Evolutionary conservation across 306 rosid species (phyloP).

Genomic region (Inga leiocalycina): DNA sequence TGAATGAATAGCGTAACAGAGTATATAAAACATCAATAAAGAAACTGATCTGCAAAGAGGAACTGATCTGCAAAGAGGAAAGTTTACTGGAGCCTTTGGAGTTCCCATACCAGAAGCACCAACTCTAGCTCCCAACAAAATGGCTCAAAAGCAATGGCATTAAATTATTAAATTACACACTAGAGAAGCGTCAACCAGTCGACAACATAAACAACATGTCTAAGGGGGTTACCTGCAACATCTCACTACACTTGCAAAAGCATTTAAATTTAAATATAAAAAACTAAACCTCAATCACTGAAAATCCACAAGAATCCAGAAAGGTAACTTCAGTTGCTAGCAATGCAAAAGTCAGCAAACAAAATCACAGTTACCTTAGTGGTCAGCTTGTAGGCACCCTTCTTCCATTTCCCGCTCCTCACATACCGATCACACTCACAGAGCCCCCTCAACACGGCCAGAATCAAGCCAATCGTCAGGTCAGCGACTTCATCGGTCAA

Average conservation of each 20-base stretch:
- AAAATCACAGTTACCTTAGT: slow-evolving; percentile 47
- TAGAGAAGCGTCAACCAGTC: not conserved
- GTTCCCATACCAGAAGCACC: not conserved
- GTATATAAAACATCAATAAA: not conserved
- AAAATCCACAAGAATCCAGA: not conserved
- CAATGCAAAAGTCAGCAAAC: not conserved
- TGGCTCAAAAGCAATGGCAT: not conserved
- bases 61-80: not conserved
- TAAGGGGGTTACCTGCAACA: not conserved
- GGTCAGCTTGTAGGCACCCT: slow-evolving; percentile 51
- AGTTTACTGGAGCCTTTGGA: not conserved
- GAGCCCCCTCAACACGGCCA: slow-evolving; percentile 57
- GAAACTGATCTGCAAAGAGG: not conserved
- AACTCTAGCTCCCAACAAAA: not conserved
- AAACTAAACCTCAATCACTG: not conserved
- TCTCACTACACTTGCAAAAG: not conserved
- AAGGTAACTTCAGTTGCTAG: not conserved
- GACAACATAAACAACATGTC: not conserved
- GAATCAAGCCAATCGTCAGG: slow-evolving; percentile 50
- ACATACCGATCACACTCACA: slow-evolving; percentile 58
- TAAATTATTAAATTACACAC: not conserved
- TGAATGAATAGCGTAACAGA: not conserved
- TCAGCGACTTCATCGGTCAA: slow-evolving; percentile 70
- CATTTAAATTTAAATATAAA: not conserved
- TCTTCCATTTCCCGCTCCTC: slow-evolving; percentile 63